Evolutionary conservation across 148 eudicot genomes (phyloP).

Genomic region (Dianthus caryophyllus): DNA sequence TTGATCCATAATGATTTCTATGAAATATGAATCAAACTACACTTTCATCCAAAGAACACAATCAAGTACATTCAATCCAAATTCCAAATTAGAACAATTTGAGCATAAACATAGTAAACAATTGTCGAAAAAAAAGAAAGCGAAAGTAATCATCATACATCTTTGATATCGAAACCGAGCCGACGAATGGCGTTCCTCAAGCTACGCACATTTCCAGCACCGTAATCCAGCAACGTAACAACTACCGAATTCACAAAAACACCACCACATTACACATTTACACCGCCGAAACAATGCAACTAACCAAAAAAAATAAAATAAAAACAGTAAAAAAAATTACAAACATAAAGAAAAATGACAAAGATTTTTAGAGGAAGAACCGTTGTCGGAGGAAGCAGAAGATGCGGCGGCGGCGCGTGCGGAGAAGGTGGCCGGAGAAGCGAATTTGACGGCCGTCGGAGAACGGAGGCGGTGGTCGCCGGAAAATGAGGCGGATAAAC

Average conservation of each 20-base stretch:
- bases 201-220: slow-evolving; percentile 96
- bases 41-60: too few species aligned
- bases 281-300: neutral
- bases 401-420: slow-evolving; percentile 49
- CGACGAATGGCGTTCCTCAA: slow-evolving; percentile 75
- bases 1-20: too few species aligned
- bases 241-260: slow-evolving; percentile 29
- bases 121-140: too few species aligned
- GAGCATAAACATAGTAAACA: too few species aligned
- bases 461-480: neutral
- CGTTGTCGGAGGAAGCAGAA: slow-evolving; percentile 36
- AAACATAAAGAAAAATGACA: too few species aligned
- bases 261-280: neutral
- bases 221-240: slow-evolving; percentile 91
- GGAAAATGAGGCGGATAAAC: slow-evolving; percentile 10
- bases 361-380: slow-evolving; percentile 32
- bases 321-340: too few species aligned
- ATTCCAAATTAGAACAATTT: too few species aligned
- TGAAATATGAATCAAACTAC: too few species aligned
- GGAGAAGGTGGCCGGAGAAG: slow-evolving; percentile 30
- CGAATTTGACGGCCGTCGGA: slow-evolving; percentile 18
- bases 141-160: too few species aligned
- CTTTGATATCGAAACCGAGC: slow-evolving; percentile 69
- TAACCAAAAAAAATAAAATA: neutral
- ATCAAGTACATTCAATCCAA: too few species aligned